Base-by-base conservation (phyloP, 2,329 filamentous ascomycete species). In the Phyllachora maydis region DNA sequence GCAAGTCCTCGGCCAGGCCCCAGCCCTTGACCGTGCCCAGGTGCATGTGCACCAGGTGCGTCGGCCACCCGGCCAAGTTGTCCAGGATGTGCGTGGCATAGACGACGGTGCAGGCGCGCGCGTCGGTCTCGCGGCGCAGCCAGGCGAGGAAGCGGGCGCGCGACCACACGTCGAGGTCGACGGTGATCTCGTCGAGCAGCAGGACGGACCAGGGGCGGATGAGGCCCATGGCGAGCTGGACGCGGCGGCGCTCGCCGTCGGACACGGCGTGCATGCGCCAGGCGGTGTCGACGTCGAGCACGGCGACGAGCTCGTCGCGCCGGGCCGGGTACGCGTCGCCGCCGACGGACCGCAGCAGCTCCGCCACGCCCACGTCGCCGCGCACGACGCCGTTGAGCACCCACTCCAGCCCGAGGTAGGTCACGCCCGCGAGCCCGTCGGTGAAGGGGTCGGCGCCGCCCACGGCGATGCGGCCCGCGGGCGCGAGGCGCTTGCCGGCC, bases 31-130 rank as follows among this genome's bases (percentile, higher is more conserved):
- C 74, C 31, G 61, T 67, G 14, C 88, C 88, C 22, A 92, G 47
- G 42, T 82, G 74, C 85, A 98, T 93, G 45, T 95, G 85, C 23
- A 91, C 83, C 18, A 98, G 57, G 49, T 98, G 83, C 1, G 78
- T 91, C 5, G 88, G 88, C 88, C 88, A 98, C 11, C 73, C 71
- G 1, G 82, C 82, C 23, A 98, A 54, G 45, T 95, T 93, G 43
- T 98, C 88, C 35, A 98, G 52, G 32, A 98, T 93, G 48, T 98
- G 88, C 9, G 88, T 98, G 6, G 88, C 88, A 45, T 98, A 98
- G 15, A 98, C 82, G 37, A 98, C 78, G 4, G 88, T 93, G 43
- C 83, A 93, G 18, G 68, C 59, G 25, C 85, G 59, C 6, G 43
- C 55, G 50, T 85, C 75, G 0, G 85, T 93, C 65, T 98, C 88